phyloP scores from a whole-genome alignment of 495 filamentous ascomycete genomes.

The Xylaria nigripes region DNA sequence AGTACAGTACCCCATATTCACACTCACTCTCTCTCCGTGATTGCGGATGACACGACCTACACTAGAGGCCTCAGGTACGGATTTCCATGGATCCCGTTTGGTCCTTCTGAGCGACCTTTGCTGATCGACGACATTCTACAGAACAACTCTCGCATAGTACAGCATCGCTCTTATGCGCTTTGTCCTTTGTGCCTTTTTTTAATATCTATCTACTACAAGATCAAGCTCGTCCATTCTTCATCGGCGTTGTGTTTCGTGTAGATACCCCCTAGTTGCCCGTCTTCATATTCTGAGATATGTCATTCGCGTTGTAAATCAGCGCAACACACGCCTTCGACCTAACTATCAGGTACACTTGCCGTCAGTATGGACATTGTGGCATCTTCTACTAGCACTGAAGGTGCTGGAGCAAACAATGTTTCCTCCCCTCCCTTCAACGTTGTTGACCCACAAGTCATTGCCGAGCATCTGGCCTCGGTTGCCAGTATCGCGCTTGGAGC shows the following conservation, averaged over 20 bases:
- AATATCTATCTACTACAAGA: constrained; percentile 16
- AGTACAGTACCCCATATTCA: too few relatives aligned
- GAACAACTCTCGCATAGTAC: background rate
- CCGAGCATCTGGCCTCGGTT: constrained; percentile 72
- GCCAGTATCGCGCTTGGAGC: constrained; percentile 82
- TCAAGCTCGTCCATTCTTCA: constrained; percentile 11
- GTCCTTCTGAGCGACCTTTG: background rate
- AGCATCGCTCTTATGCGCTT: constrained; percentile 3
- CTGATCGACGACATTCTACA: background rate
- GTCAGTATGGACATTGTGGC: constrained; percentile 41
- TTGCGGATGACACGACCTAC: too few relatives aligned
- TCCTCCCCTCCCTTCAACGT: constrained; percentile 36
- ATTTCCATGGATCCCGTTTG: background rate
- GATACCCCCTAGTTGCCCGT: constrained; percentile 8
- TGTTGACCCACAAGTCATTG: constrained; percentile 46
- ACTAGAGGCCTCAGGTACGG: background rate
- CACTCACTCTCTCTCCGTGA: too few relatives aligned
- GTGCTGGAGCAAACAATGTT: constrained; percentile 36
- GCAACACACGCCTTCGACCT: constrained; percentile 16
- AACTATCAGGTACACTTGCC: background rate
- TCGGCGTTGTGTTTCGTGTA: constrained; percentile 12
- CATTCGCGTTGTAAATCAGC: constrained; percentile 9
- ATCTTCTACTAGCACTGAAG: constrained; percentile 32
- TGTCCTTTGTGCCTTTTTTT: constrained; percentile 4
- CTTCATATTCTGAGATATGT: constrained; percentile 21